Evolutionary conservation across 2,329 filamentous ascomycete species (phyloP).

Genomic region (Claviceps sorghi): DNA sequence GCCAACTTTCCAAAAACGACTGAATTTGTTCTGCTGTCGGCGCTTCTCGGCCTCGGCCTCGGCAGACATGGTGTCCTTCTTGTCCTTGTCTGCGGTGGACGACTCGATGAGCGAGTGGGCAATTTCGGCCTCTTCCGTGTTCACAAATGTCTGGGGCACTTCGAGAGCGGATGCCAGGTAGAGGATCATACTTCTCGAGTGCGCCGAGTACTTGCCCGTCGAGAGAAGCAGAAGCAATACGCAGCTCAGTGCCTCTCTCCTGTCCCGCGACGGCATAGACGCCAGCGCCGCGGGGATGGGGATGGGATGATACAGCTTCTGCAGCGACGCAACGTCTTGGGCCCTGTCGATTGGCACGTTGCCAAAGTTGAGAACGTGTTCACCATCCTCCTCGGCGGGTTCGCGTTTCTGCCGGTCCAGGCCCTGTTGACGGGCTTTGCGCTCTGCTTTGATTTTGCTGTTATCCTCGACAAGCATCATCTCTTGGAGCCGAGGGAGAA

Average conservation of each 20-base stretch:
- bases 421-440: conserved; percentile 29
- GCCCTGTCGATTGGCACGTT: conserved; percentile 19
- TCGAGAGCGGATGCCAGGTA: conserved; percentile 53
- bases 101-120: conserved; percentile 61
- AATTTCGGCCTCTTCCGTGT: conserved; percentile 59
- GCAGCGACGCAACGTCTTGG: conserved; percentile 29
- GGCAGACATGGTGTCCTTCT: conserved; percentile 45
- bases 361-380: conserved; percentile 28
- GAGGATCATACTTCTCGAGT: conserved; percentile 55
- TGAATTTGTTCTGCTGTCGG: conserved; percentile 52
- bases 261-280: conserved; percentile 42
- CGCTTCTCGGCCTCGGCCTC: conserved; percentile 64
- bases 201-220: conserved; percentile 58
- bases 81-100: conserved; percentile 28
- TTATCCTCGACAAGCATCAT: conserved; percentile 40
- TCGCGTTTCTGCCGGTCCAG: conserved; percentile 24
- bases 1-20: conserved; percentile 78
- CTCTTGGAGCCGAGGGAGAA: conserved; percentile 57
- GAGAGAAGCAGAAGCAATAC: conserved; percentile 57
- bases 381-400: conserved; percentile 19
- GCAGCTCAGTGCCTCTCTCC: conserved; percentile 52
- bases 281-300: conserved; percentile 32
- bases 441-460: conserved; percentile 30
- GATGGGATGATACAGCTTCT: conserved; percentile 37
- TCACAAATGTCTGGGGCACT: conserved; percentile 46